A percentile compares a stretch with the other conserved stretches of the same genome.
Evolutionary conservation across 805 yeast species (phyloP).

Genomic region (Wickerhamiella sergipiensis): DNA sequence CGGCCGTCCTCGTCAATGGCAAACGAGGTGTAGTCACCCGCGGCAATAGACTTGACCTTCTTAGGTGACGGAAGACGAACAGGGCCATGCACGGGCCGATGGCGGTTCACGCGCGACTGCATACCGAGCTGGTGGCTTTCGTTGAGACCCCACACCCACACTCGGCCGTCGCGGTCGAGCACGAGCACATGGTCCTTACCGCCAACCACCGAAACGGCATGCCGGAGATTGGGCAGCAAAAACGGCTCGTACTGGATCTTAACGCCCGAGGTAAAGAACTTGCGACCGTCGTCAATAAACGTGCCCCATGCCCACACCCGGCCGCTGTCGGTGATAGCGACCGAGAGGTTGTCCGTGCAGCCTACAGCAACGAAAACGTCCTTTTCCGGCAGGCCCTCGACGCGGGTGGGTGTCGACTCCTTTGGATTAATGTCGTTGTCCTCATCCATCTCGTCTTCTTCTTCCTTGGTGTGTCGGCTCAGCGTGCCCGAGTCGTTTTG

Average conservation of each 20-base stretch:
- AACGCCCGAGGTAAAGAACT: conserved; percentile 63
- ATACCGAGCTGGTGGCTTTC: conserved; percentile 88
- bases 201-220: conserved; percentile 69
- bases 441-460: conserved; percentile 45
- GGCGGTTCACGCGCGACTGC: conserved; percentile 32
- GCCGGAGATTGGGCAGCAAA: conserved; percentile 44
- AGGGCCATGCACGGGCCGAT: conserved; percentile 40
- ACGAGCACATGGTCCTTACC: conserved; percentile 91
- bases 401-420: conserved; percentile 79
- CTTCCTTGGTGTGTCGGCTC: conserved; percentile 71
- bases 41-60: conserved; percentile 64
- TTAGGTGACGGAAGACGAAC: conserved; percentile 68
- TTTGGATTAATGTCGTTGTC: conserved; percentile 78
- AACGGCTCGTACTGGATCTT: conserved; percentile 54
- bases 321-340: conserved; percentile 65
- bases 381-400: conserved; percentile 46
- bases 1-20: conserved; percentile 65
- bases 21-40: conserved; percentile 93
- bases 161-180: conserved; percentile 70
- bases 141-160: conserved; percentile 96
- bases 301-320: conserved; percentile 97
- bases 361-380: conserved; percentile 60
- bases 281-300: conserved; percentile 69
- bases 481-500: conserved; percentile 83
- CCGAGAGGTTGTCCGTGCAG: conserved; percentile 86